These are phyloP conservation scores for Phytophthora fragariae DNA, from an alignment of 352 stramenopile genomes.

Conservation along the genomic window DNA sequence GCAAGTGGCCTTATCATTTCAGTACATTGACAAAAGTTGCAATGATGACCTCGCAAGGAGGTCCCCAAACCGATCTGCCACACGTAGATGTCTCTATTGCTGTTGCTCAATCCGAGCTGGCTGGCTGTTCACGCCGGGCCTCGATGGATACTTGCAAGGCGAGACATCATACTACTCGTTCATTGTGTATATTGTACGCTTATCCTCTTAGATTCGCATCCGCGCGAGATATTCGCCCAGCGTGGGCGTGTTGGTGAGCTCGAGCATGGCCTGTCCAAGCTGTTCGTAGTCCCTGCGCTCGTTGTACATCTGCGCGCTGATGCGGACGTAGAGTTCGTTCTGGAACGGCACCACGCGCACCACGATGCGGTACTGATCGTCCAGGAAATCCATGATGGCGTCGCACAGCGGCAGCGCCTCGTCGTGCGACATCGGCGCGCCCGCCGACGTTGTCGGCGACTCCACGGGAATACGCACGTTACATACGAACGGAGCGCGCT, in stretches of 20 bases:
- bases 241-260: slow-evolving; percentile 74
- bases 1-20: slow-evolving; percentile 23
- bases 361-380: slow-evolving; percentile 76
- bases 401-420: slow-evolving; percentile 74
- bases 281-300: slow-evolving; percentile 83
- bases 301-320: slow-evolving; percentile 90
- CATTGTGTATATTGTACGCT: slow-evolving; percentile 36
- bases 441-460: slow-evolving; percentile 58
- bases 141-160: neutral
- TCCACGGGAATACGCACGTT: slow-evolving; percentile 80
- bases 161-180: neutral
- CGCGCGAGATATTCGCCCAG: slow-evolving; percentile 71
- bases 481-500: slow-evolving; percentile 83
- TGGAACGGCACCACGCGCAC: slow-evolving; percentile 79
- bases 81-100: neutral
- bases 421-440: slow-evolving; percentile 62
- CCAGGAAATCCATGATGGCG: slow-evolving; percentile 82
- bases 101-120: neutral
- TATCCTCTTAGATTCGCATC: slow-evolving; percentile 62
- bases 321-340: slow-evolving; percentile 74
- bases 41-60: neutral
- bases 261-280: slow-evolving; percentile 73
- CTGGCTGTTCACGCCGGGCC: neutral
- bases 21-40: slow-evolving; percentile 14
- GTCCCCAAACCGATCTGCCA: slow-evolving; percentile 4